Percentiles rank a stretch among this genome's conserved stretches.
phyloP scores from a whole-genome alignment of 108 stramenopile species.

The Schizochytrium sp. region DNA sequence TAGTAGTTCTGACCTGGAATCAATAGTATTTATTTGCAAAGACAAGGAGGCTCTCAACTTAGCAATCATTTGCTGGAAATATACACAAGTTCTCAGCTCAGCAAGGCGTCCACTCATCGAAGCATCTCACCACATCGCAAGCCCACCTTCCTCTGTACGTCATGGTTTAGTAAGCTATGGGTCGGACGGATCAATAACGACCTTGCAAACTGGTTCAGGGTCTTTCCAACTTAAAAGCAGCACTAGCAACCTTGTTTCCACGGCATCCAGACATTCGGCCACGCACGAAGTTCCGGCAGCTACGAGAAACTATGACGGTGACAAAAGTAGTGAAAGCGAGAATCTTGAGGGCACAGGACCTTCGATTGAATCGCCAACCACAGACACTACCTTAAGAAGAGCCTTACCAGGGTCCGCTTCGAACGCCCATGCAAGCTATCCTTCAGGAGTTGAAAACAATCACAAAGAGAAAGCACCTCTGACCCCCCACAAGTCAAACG shows the following conservation, averaged over 20 bases:
- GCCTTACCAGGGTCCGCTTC: too few relatives aligned
- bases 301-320: too few relatives aligned
- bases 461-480: too few relatives aligned
- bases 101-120: conserved; percentile 15
- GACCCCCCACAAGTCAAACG: too few relatives aligned
- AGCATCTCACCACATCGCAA: background rate
- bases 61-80: conserved; percentile 6
- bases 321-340: too few relatives aligned
- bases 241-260: background rate
- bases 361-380: too few relatives aligned
- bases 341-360: too few relatives aligned
- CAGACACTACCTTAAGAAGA: too few relatives aligned
- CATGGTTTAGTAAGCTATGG: background rate
- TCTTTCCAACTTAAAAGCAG: background rate
- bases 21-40: background rate
- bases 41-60: background rate
- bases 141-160: background rate
- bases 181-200: conserved; percentile 2
- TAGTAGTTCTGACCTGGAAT: too few relatives aligned
- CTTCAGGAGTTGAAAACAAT: too few relatives aligned
- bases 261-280: background rate
- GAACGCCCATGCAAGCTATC: too few relatives aligned
- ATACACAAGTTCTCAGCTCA: conserved; percentile 1
- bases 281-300: background rate
- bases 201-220: background rate